Base-by-base conservation (phyloP, 768 basidiomycete genomes). In the Suillus subluteus region DNA sequence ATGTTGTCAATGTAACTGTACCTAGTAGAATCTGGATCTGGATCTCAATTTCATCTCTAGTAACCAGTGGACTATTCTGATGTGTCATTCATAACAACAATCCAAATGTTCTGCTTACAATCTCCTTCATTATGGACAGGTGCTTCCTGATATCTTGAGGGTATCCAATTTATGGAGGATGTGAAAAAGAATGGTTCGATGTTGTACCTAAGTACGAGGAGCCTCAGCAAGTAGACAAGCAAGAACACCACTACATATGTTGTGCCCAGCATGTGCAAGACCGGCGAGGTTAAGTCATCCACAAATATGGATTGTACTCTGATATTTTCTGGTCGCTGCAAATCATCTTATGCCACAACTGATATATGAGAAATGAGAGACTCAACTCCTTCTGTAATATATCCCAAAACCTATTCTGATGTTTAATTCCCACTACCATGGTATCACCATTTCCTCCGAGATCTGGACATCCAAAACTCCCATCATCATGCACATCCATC, bases 111-210 rank as follows among this genome's bases (percentile, higher is more conserved):
- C 26, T 26, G 26, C 87, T 70, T 69, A 89, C 87, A 87, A 74
- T 89, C 88, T 69, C 86, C 83, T 55, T 76, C 46, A 2, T 75
- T 74, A 15, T 72, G 71, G 7, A 68, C 48, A 0, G 82, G 65
- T 58, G 81, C 83, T 69, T 88, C 88, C 67, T 88, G 84, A 63
- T 85, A 90, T 63, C 88, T 83, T 1, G 87, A 86, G 2, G 89
- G 89, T 67, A 89, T 90, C 87, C 87, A 88, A 66, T 86, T 88
- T 3, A 87, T 72, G 3, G 87, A 85, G 1, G 87, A 88, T 0
- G 87, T 86, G 72, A 88, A 89, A 71, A 85, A 89, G 74, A 89
- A 88, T 0, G 88, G 88, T 67, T 89, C 88, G 65, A 89, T 79
- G 48, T 79, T 78, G 65, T 85, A 87, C 71, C 87, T 79, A 30